Base-by-base conservation (phyloP, 805 yeast genomes). In the Wickerhamomyces subpelliculosus region DNA sequence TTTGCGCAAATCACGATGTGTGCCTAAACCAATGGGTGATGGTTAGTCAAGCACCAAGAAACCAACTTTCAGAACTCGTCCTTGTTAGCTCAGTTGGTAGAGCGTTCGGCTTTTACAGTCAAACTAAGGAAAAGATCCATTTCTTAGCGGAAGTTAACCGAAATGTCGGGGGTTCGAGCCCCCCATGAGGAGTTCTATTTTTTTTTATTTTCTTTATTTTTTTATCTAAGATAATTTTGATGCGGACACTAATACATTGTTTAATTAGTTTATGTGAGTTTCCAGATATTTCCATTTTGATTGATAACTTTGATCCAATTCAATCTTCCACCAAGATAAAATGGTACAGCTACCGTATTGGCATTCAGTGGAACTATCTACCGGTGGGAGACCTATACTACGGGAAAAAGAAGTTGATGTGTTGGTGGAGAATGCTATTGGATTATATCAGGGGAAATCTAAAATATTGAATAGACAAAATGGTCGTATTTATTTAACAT, bases 401-500 rank as follows among this genome's bases (percentile, higher is more conserved):
- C 40, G 69, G 25, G 68, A 64, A 34, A 57, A 50, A 31, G 89
- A 82, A 50, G 60, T 63, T 27, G 78, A 75, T 45, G 57, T 79
- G 3, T 52, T 67, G 2, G 74, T 80, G 2, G 77, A 70, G 40
- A 68, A 67, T 37, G 60, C 65, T 17, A 72, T 85, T 1, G 96
- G 96, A 0, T 57, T 89, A 4, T 89, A 89, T 54, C 89, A 83
- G 49, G 95, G 87, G 18, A 76, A 76, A 41, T 64, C 65, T 42
- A 85, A 84, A 61, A 71, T 85, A 19, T 37, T 62, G 2, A 65
- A 73, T 23, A 73, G 79, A 44, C 95, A 85, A 54, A 61, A 71
- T 41, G 97, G 97, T 1, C 66, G 95, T 23, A 52, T 84, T 0
- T 88, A 88, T 56, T 61, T 90, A 23, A 89, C 97, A 0, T 74